Percentiles rank a stretch among this genome's conserved stretches.
Evolutionary conservation across 208 protist species (phyloP).

Genomic region (Acanthamoeba triangularis): DNA sequence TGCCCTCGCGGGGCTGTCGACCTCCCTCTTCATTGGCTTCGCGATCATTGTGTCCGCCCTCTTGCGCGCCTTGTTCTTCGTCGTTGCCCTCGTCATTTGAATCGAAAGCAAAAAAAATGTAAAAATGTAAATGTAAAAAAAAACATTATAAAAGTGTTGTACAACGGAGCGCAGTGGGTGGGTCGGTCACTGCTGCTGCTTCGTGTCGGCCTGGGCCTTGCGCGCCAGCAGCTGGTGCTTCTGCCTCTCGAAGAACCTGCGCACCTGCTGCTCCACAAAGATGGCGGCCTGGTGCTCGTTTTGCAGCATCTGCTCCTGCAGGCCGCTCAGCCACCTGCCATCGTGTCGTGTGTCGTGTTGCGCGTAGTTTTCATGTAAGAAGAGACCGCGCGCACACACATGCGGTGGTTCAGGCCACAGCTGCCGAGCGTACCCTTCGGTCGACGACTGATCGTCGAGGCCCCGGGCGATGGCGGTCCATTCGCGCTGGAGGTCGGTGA

Average conservation of each 20-base stretch:
- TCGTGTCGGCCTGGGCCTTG: neutral
- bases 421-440: neutral
- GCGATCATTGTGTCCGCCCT: no score
- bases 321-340: neutral
- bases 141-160: neutral
- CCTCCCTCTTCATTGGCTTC: no score
- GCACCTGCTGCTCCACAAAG: conserved; percentile 61
- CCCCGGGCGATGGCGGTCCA: neutral
- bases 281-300: conserved; percentile 49
- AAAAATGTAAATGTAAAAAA: neutral
- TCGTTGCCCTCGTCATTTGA: no score
- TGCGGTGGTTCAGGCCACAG: no score
- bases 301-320: conserved; percentile 29
- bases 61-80: no score
- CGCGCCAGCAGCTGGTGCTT: neutral
- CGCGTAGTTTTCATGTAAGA: no score
- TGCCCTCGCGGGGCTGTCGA: no score
- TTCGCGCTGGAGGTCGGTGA: conserved; percentile 47
- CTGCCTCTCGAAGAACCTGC: conserved; percentile 43
- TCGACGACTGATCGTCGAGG: neutral
- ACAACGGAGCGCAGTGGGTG: no score
- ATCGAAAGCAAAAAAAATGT: neutral
- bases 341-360: no score
- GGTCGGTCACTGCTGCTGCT: neutral
- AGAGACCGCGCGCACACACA: no score